phyloP scores from a whole-genome alignment of 768 basidiomycete species.

The Trametes elegans region DNA sequence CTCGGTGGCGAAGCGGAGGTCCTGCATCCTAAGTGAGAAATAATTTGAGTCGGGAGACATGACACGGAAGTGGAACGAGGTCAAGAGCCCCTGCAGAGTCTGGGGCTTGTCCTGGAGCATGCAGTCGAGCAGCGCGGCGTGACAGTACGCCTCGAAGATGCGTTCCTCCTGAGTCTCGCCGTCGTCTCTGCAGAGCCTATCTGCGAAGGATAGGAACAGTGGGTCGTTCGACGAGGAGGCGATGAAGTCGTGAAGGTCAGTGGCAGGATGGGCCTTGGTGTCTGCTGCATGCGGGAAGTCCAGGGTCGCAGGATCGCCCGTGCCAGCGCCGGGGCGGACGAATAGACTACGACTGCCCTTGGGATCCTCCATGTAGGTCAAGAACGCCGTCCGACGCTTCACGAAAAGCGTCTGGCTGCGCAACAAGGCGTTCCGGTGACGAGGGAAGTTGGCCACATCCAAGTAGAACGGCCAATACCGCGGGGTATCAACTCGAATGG shows the following conservation, averaged over 20 bases:
- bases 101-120: conserved; percentile 89
- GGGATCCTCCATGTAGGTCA: conserved; percentile 93
- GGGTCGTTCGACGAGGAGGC: conserved; percentile 83
- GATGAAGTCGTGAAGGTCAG: conserved; percentile 82
- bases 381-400: conserved; percentile 87
- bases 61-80: conserved; percentile 64
- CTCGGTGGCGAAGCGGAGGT: conserved; percentile 70
- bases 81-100: conserved; percentile 72
- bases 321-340: conserved; percentile 81
- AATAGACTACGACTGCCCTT: conserved; percentile 90
- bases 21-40: conserved; percentile 69
- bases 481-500: conserved; percentile 88
- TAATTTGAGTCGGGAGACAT: conserved; percentile 56
- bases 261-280: conserved; percentile 61
- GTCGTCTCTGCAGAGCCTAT: conserved; percentile 66
- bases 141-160: conserved; percentile 68
- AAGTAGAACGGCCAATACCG: conserved; percentile 94
- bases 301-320: conserved; percentile 79
- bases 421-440: conserved; percentile 68
- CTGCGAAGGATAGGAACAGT: conserved; percentile 77
- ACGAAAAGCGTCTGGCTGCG: conserved; percentile 84
- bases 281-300: conserved; percentile 81
- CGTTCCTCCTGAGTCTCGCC: conserved; percentile 58
- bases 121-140: conserved; percentile 78
- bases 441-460: conserved; percentile 64